Conservation (phyloP, 2,329 filamentous ascomycete genomes). For the Fusarium dlaminii region DNA sequence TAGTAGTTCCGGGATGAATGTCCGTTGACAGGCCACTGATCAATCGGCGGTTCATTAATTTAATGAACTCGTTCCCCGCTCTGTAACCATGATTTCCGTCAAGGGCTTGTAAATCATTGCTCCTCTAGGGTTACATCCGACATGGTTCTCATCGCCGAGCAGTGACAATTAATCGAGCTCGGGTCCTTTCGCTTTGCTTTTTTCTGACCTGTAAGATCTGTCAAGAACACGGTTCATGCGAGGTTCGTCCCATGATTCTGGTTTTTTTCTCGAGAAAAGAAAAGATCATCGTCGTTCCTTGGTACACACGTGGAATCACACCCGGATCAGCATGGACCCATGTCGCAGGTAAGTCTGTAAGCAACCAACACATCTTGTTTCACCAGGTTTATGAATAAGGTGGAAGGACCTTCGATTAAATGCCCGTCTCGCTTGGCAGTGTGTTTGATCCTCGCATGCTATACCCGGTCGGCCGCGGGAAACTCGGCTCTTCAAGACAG, state of each 20-base stretch:
- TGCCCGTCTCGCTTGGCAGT: background rate
- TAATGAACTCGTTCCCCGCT: background rate
- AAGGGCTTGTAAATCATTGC: background rate
- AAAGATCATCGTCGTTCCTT: background rate
- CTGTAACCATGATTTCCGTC: background rate
- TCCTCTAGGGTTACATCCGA: background rate
- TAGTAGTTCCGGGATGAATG: background rate
- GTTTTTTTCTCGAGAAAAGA: background rate
- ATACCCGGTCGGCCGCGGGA: background rate
- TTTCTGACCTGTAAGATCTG: background rate
- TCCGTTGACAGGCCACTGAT: background rate
- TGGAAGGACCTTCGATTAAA: background rate
- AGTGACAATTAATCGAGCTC: background rate
- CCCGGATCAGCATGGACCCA: background rate
- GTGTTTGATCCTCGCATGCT: constrained; percentile 5
- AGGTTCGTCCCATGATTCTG: background rate
- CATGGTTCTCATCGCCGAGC: background rate
- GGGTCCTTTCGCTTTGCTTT: background rate
- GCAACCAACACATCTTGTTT: background rate
- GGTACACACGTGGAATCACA: background rate
- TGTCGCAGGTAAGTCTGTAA: background rate
- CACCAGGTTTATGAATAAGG: background rate
- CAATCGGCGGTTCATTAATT: background rate
- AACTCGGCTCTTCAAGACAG: background rate
- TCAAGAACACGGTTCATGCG: background rate